These are phyloP conservation scores for Rosa multiflora DNA, from an alignment of 306 rosid species.

Conservation along the genomic window DNA sequence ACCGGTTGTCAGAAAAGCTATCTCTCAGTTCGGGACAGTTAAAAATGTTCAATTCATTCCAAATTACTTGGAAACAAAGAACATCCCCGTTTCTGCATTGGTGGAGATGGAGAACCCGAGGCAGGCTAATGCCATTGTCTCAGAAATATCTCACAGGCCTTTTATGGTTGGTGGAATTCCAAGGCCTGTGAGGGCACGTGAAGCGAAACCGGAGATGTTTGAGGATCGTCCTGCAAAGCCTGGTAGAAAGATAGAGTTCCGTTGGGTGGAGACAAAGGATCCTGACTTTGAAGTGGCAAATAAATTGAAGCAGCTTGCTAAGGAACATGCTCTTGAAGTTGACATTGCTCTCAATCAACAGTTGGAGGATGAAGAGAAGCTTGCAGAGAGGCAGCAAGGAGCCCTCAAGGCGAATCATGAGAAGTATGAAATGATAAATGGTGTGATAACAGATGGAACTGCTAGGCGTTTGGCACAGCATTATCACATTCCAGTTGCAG, in stretches of 20 bases:
- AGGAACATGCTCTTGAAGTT: slow-evolving; percentile 52
- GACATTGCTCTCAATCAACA: slow-evolving; percentile 48
- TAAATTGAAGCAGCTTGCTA: slow-evolving; percentile 48
- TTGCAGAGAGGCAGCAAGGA: slow-evolving; percentile 55
- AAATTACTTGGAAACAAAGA: slow-evolving; percentile 54
- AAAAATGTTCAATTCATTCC: slow-evolving; percentile 58
- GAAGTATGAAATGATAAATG: slow-evolving; percentile 54
- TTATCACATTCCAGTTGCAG: slow-evolving; percentile 33
- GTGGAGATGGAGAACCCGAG: slow-evolving; percentile 63
- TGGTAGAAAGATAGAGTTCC: slow-evolving; percentile 38
- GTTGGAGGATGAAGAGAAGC: slow-evolving; percentile 60
- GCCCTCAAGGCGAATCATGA: slow-evolving; percentile 42
- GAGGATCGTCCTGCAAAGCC: slow-evolving; percentile 64
- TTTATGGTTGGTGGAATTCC: slow-evolving; percentile 96
- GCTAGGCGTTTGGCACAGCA: slow-evolving; percentile 51
- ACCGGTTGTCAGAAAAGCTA: slow-evolving; percentile 57
- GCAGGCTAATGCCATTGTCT: slow-evolving; percentile 48
- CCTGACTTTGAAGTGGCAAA: slow-evolving; percentile 62
- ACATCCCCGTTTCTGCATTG: slow-evolving; percentile 51
- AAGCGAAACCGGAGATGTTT: slow-evolving; percentile 63
- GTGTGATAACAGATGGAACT: slow-evolving; percentile 55
- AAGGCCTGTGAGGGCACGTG: slow-evolving; percentile 68
- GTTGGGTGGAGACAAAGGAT: slow-evolving; percentile 61
- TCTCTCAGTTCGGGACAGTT: slow-evolving; percentile 71
- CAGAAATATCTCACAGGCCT: slow-evolving; percentile 35